These are phyloP conservation scores for Ceratocystis destructans DNA, from an alignment of 2,329 filamentous ascomycete species.

Conservation along the genomic window DNA sequence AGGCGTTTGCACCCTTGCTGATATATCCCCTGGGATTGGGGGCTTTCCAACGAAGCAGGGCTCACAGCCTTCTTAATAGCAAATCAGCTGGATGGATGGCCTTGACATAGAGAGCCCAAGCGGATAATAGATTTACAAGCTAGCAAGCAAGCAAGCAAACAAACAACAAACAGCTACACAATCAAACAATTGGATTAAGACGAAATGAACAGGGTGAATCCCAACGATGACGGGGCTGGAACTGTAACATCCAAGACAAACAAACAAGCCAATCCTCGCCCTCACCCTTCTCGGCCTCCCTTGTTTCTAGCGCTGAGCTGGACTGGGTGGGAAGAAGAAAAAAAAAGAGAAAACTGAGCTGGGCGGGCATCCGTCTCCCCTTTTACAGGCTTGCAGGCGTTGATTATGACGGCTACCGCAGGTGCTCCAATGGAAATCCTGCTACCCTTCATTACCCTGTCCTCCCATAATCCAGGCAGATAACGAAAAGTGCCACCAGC, in stretches of 20 bases:
- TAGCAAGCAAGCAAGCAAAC: not conserved
- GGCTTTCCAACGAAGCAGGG: not conserved
- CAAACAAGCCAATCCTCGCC: not conserved
- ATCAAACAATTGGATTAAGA: not conserved
- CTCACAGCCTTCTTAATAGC: not conserved
- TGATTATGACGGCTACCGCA: not conserved
- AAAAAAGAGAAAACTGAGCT: not conserved
- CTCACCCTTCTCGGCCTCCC: not conserved
- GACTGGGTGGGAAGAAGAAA: no score
- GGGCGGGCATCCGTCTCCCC: not conserved
- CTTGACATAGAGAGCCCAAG: not conserved
- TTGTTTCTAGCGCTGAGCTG: not conserved
- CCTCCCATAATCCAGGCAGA: no score
- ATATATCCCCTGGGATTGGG: not conserved
- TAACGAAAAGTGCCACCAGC: not conserved
- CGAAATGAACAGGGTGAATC: not conserved
- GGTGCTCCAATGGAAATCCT: not conserved
- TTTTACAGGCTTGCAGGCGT: not conserved
- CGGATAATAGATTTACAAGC: not conserved
- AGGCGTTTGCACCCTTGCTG: not conserved
- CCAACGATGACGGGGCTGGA: not conserved
- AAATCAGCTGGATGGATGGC: not conserved
- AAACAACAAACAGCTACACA: not conserved
- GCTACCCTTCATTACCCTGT: no score
- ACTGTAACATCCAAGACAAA: not conserved